Evolutionary conservation across 257 asterid genomes (phyloP), one percentile per base, ranked within the genome.

Genomic region (Solanum sparsipilum): DNA sequence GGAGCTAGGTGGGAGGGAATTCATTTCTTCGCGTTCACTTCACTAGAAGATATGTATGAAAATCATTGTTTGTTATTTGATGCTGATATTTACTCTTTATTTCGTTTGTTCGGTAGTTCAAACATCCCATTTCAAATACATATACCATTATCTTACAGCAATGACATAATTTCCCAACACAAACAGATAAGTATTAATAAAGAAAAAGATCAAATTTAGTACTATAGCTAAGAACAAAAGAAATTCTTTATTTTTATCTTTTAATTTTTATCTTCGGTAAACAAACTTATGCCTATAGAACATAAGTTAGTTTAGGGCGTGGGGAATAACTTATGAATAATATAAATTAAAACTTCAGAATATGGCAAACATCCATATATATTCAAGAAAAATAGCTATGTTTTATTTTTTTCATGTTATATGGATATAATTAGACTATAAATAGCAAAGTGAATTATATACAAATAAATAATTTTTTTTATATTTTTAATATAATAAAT

Each of bases 11-110:
- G 65, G 34, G 48, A 48, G 94, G 85, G 88, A 88, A 92, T 91
- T 91, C 90, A 93, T 94, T 93, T 93, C 98, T 96, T 96, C 74
- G 98, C 98, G 96, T 96, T 93, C 92, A 96, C 96, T 96, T 91
- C 98, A 96, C 98, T 93, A 87, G 92, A 35, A 44, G 83, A 41
- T 52, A 46, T 39, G 12, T 38, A 65, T 85, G 79, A 89, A 73
- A 73, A 73, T 73, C 81, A 73, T 89, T 91, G 86, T 90, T 87
- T 88, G 96, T 93, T 95, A 92, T 90, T 93, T 91, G 98, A 93
- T 72, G 92, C 89, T 90, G 98, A 95, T 93, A 83, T 87, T 52
- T 90, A 65, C 83, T 65, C 75, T 73, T 67, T 83, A 38, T 41
- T 32, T 67, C 12, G 20, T 52, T 27, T 65, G 48, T 3, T 72